Evolutionary conservation across 2,329 filamentous ascomycete genomes (phyloP).

Genomic region (Fusarium palustre): DNA sequence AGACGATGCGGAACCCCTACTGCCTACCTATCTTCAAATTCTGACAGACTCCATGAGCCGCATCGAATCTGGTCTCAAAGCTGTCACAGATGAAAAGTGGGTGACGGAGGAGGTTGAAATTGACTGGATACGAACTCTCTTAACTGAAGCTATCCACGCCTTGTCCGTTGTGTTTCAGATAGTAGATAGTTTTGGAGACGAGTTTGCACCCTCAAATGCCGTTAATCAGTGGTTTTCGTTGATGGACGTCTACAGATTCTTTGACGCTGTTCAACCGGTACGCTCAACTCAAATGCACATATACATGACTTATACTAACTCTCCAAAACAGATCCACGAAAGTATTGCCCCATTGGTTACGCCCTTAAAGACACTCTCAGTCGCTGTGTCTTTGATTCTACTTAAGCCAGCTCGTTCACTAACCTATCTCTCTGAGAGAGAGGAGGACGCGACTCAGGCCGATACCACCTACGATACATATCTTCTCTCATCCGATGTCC

Average conservation of each 20-base stretch:
- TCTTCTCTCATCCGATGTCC: slow-evolving; percentile 74
- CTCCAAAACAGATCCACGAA: slow-evolving; percentile 51
- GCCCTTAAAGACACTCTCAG: slow-evolving; percentile 76
- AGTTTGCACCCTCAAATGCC: slow-evolving; percentile 68
- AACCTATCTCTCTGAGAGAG: slow-evolving; percentile 54
- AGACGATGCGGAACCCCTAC: slow-evolving; percentile 58
- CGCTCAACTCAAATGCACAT: slow-evolving; percentile 17
- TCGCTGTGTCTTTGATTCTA: slow-evolving; percentile 77
- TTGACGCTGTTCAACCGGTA: slow-evolving; percentile 68
- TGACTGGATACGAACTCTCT: slow-evolving; percentile 70
- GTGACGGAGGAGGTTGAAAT: slow-evolving; percentile 65
- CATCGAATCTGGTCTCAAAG: slow-evolving; percentile 61
- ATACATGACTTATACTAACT: slow-evolving; percentile 32
- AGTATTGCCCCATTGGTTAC: slow-evolving; percentile 64
- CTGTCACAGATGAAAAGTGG: slow-evolving; percentile 63
- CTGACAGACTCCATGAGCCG: slow-evolving; percentile 62
- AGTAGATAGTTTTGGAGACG: slow-evolving; percentile 67
- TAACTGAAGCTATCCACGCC: slow-evolving; percentile 79
- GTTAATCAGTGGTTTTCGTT: slow-evolving; percentile 81
- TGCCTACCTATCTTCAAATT: slow-evolving; percentile 62
- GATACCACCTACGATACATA: slow-evolving; percentile 66
- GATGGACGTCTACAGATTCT: slow-evolving; percentile 75
- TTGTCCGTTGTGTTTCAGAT: slow-evolving; percentile 80
- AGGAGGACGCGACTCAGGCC: slow-evolving; percentile 52
- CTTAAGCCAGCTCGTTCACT: slow-evolving; percentile 73